These are phyloP conservation scores for Aspergillus aculeatinus DNA, from an alignment of 2,329 filamentous ascomycete genomes.

Conservation along the genomic window DNA sequence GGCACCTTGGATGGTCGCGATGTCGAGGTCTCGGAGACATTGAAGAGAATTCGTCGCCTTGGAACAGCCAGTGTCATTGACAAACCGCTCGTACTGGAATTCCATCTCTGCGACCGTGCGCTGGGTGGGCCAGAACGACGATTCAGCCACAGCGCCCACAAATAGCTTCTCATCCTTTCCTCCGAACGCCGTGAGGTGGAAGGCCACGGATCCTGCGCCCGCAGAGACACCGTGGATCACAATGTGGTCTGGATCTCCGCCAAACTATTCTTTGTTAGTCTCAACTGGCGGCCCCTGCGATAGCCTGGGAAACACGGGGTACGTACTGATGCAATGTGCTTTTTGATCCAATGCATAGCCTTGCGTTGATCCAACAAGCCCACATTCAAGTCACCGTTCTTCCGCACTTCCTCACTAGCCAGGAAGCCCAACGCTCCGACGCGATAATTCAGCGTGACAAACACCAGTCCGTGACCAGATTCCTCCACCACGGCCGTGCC, in stretches of 20 bases:
- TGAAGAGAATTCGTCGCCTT: constrained; percentile 38
- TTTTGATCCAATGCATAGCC: constrained; percentile 60
- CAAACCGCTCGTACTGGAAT: constrained; percentile 50
- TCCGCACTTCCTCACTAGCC: constrained; percentile 55
- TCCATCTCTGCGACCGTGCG: constrained; percentile 48
- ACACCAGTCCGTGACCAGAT: constrained; percentile 58
- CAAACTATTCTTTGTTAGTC: constrained; percentile 44
- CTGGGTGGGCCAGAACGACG: constrained; percentile 50
- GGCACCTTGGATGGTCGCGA: constrained; percentile 40
- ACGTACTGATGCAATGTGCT: constrained; percentile 49
- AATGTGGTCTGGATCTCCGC: constrained; percentile 59
- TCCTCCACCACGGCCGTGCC: constrained; percentile 58
- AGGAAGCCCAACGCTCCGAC: constrained; percentile 65
- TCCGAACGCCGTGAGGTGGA: constrained; percentile 54
- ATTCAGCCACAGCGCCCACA: constrained; percentile 50
- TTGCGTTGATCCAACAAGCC: constrained; percentile 65
- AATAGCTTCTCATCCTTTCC: constrained; percentile 50
- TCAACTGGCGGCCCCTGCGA: too few relatives aligned
- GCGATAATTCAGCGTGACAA: constrained; percentile 71
- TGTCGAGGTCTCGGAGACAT: constrained; percentile 47
- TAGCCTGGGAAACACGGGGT: too few relatives aligned
- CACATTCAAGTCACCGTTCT: constrained; percentile 60
- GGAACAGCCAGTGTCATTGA: constrained; percentile 45
- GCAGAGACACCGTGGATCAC: constrained; percentile 63
- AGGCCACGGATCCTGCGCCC: constrained; percentile 58